Evolutionary conservation across 2,329 filamentous ascomycete genomes (phyloP), one percentile per base, ranked within the genome.

Genomic region (Ascochyta fabae): DNA sequence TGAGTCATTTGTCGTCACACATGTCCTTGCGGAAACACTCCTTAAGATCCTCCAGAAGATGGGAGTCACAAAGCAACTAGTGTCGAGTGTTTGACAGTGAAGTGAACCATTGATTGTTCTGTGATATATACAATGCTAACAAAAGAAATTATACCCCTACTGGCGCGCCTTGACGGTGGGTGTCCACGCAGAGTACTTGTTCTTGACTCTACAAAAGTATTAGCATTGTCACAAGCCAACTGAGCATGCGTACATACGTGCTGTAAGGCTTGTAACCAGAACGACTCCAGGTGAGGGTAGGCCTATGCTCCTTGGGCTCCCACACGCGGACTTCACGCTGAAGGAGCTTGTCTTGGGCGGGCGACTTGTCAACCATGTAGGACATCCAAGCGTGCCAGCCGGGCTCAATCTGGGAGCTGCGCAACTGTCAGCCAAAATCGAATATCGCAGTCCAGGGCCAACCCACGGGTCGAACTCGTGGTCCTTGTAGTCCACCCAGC

Each of bases 321-420:
- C 93, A 98, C 34, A 82, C 76, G 60, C 92, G 85, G 42, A 86
- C 77, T 65, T 86, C 83, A 48, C 87, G 80, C 68, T 87, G 84
- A 61, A 96, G 72, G 60, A 95, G 77, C 48, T 87, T 80, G 75
- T 99, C 95, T 71, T 89, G 78, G 34, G 83, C 85, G 1, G 95
- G 95, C 34, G 94, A 87, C 78, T 90, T 90, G 78, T 98, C 92
- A 69, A 96, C 88, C 79, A 88, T 81, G 80, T 99, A 98, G 64
- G 92, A 92, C 68, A 99, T 92, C 95, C 95, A 99, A 27, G 91
- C 92, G 80, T 98, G 95, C 95, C 95, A 99, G 78, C 94, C 91
- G 46, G 94, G 93, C 79, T 98, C 94, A 69, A 97, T 90, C 50
- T 97, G 91, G 56, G 86, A 86, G 60, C 87, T 89, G 63, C 56